Evolutionary conservation across 176 grass and related monocot species (phyloP), one percentile per base, ranked within the genome.

Genomic region (Avena eriantha): DNA sequence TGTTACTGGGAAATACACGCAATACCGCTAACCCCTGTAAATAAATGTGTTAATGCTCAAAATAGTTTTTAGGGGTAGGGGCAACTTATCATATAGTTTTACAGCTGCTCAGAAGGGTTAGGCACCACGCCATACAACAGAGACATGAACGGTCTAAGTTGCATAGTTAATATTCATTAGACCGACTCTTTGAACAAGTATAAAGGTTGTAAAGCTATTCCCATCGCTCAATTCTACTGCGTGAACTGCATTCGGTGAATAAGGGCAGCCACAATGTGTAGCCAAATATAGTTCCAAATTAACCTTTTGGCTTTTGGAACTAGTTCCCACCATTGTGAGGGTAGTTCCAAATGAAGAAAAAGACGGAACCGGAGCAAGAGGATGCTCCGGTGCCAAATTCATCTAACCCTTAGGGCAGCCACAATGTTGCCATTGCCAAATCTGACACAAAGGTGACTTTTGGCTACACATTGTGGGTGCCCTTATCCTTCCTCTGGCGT

Each of bases 201-300:
- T 41, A 31, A 64, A 80, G 59, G 15, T 18, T 55, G 76, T 78
- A 3, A 85, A 67, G 46, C 60, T 68, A 69, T 66, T 34, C 47
- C 34, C 46, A 67, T 51, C 51, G 35, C 43, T 39, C 14, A 73
- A 73, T 74, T 9, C 21, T n/a, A 61, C 7, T 33, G n/a, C 3
- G 39, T 63, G 57, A 82, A 54, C n/a, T 66, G 10, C 10, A 47
- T 77, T 34, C 57, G 15, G 51, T 47, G 36, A 43, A 23, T 36
- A 49, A 41, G 39, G 39, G 29, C 29, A 29, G 29, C 29, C 29
- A 29, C 29, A 29, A 29, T 29, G 29, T 29, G 29, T 29, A 29
- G 29, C 29, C 29, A 29, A 29, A 29, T 29, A 29, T 29, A 29
- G 29, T 29, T 29, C 29, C 29, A 29, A 29, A 29, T 29, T 29